Conservation (phyloP, 352 stramenopile species). For the Globisporangium irregulare region DNA sequence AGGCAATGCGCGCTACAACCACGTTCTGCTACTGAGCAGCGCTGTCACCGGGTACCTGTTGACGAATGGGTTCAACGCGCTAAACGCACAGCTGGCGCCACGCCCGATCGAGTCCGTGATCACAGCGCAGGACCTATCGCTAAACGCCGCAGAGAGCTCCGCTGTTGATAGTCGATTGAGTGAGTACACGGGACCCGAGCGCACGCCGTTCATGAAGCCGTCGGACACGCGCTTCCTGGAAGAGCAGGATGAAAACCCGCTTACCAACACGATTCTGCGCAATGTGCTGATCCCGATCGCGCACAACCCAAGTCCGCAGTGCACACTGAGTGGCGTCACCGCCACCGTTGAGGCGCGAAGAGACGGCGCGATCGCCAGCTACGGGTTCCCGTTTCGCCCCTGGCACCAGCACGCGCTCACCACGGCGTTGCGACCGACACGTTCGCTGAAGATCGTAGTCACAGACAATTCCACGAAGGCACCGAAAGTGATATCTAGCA, state of each 20-base stretch:
- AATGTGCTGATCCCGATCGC: background rate
- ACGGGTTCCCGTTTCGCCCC: constrained; percentile 2
- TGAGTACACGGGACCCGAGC: background rate
- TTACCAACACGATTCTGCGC: constrained; percentile 9
- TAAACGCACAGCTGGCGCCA: constrained; percentile 6
- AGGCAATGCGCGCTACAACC: constrained; percentile 23
- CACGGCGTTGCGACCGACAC: background rate
- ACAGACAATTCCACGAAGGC: constrained; percentile 1
- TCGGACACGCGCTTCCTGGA: constrained; percentile 1
- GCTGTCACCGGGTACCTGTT: background rate
- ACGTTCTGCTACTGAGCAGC: background rate
- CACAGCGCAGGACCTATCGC: background rate
- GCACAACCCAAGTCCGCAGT: constrained; percentile 5
- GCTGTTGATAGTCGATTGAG: background rate
- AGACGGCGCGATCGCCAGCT: background rate
- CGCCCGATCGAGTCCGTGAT: background rate
- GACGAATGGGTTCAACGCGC: constrained; percentile 8
- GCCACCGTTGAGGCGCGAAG: background rate
- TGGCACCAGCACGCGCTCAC: constrained; percentile 7
- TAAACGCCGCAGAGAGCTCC: background rate
- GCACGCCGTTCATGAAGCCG: background rate
- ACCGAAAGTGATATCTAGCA: background rate
- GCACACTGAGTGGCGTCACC: background rate
- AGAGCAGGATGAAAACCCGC: background rate
- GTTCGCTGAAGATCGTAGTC: constrained; percentile 3